phyloP scores from a whole-genome alignment of 768 basidiomycete genomes.

The Wakefieldia striispora region DNA sequence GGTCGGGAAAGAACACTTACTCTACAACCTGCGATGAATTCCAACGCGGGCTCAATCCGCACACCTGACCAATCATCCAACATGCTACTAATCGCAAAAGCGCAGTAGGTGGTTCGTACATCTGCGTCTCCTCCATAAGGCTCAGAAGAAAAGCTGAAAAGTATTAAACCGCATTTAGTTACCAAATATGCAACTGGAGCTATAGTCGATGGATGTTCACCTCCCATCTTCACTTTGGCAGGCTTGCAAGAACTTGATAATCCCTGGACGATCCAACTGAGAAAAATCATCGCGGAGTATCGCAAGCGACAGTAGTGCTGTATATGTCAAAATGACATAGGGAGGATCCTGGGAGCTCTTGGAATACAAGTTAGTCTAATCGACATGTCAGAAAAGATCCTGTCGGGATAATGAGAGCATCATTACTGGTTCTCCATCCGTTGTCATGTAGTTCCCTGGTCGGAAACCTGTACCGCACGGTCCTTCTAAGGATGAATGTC shows the following conservation, averaged over 20 bases:
- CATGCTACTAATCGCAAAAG: constrained; percentile 79
- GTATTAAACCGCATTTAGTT: constrained; percentile 1
- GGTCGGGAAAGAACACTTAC: constrained; percentile 40
- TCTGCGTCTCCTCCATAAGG: constrained; percentile 75
- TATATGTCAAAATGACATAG: constrained; percentile 93
- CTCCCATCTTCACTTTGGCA: constrained; percentile 85
- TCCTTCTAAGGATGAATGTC: constrained; percentile 41
- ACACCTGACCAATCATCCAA: constrained; percentile 78
- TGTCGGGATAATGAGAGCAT: not conserved
- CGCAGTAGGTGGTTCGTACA: constrained; percentile 82
- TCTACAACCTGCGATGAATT: constrained; percentile 68
- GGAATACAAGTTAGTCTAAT: constrained; percentile 36
- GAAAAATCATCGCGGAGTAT: constrained; percentile 86
- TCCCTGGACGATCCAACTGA: constrained; percentile 62
- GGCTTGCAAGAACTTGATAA: constrained; percentile 62
- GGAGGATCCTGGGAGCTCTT: constrained; percentile 59
- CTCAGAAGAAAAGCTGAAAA: constrained; percentile 62
- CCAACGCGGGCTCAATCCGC: constrained; percentile 55
- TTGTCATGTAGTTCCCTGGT: constrained; percentile 71
- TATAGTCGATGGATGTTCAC: constrained; percentile 36
- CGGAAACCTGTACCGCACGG: constrained; percentile 66
- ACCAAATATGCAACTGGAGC: constrained; percentile 11
- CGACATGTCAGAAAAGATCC: constrained; percentile 6
- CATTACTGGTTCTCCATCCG: constrained; percentile 20
- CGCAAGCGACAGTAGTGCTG: constrained; percentile 77